A percentile compares a stretch with the other conserved stretches of the same genome.
phyloP scores from a whole-genome alignment of 2,329 filamentous ascomycete genomes.

The Cyclaneusma minus region DNA sequence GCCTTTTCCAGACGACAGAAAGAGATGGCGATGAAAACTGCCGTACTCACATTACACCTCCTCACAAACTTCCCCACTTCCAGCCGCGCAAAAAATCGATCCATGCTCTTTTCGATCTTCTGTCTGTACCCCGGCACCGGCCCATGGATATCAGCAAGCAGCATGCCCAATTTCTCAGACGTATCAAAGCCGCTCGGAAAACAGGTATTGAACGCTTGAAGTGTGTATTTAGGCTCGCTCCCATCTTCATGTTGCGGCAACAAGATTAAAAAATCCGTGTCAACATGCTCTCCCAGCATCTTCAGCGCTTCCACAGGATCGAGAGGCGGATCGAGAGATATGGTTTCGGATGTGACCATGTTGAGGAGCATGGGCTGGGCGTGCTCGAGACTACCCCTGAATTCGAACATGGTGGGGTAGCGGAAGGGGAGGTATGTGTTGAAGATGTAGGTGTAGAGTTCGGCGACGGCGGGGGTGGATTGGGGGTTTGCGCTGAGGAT shows the following conservation, averaged over 20 bases:
- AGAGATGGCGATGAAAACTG: too few species aligned
- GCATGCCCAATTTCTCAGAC: constrained; percentile 33
- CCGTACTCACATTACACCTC: constrained; percentile 29
- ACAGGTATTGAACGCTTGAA: constrained; percentile 38
- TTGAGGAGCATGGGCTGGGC: constrained; percentile 24
- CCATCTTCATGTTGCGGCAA: constrained; percentile 23
- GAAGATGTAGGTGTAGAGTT: constrained; percentile 40
- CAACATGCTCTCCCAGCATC: constrained; percentile 33
- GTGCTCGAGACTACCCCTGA: constrained; percentile 10
- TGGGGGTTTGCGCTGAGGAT: constrained; percentile 22
- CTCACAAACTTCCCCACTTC: constrained; percentile 37
- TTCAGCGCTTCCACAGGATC: constrained; percentile 25
- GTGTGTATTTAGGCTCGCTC: constrained; percentile 30
- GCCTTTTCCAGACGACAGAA: too few species aligned
- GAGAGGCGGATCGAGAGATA: constrained; percentile 21
- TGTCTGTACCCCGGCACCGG: constrained; percentile 40
- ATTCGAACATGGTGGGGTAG: constrained; percentile 36
- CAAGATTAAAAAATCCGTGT: constrained; percentile 44
- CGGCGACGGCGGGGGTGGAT: constrained; percentile 29
- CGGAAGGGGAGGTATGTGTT: constrained; percentile 37
- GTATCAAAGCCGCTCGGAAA: constrained; percentile 44
- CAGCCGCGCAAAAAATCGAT: constrained; percentile 40
- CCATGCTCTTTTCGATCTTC: constrained; percentile 44
- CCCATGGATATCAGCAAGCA: constrained; percentile 36
- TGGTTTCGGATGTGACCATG: constrained; percentile 24